Evolutionary conservation across 176 grass and related monocot genomes (phyloP), one percentile per base, ranked within the genome.

Genomic region (Hordeum marinum): DNA sequence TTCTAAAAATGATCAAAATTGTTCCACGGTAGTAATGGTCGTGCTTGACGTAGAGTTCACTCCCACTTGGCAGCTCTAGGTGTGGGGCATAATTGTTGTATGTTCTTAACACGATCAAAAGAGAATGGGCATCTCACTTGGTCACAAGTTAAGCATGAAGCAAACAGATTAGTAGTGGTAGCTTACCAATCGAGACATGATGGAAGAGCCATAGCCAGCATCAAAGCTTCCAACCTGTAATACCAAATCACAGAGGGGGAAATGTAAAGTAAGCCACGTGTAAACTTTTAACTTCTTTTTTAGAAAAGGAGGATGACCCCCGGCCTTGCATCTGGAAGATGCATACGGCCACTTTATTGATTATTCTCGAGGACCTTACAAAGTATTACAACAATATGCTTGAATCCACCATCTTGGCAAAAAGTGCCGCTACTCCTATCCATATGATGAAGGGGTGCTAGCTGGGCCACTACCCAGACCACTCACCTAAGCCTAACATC

Each of bases 141-240:
- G 77, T 60, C 8, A 42, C 18, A 0, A 23, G 18, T 0, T 32
- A 62, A 60, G 37, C 13, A 69, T 36, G 13, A 76, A 83, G 18
- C 29, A 15, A 63, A 63, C 1, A 72, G 8, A 63, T 63, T 27
- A 8, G 20, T 68, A 78, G 4, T 45, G 8, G 50, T 50, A 88
- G 50, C 88, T 92, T 88, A 98, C 91, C 90, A 98, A 88, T 41
- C 91, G 91, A 42, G 93, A 94, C 96, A 94, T 98, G 80, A 98
- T 95, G 11, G 93, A 94, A 81, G 91, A 95, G 60, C 96, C 96
- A 86, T 98, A 95, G 52, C 96, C 93, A 82, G 91, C 91, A 95
- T 98, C 96, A 84, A 98, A 98, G 76, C 96, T 98, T 78, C 96
- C 96, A 46, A 95, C 93, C 91, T 95, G 62, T 20, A 11, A 82